These are phyloP conservation scores for Phialocephala subalpina DNA, from an alignment of 2,329 filamentous ascomycete genomes.

Conservation along the genomic window DNA sequence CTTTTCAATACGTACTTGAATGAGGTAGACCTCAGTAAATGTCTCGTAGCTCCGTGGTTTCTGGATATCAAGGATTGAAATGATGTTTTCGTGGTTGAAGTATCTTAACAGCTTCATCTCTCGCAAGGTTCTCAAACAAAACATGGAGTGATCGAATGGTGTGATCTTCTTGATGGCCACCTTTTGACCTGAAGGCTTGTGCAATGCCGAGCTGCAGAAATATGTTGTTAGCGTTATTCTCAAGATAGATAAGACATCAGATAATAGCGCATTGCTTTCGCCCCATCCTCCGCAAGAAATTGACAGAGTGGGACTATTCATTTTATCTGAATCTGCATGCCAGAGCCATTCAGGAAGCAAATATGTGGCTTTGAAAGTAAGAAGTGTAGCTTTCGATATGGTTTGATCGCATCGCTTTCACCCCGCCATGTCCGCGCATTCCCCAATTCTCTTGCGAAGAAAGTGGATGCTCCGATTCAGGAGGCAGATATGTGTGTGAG, in stretches of 20 bases:
- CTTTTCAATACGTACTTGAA: conserved; percentile 71
- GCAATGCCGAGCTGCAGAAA: conserved; percentile 81
- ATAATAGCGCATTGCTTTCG: background rate
- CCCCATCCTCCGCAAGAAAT: background rate
- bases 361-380: background rate
- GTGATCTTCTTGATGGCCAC: conserved; percentile 99
- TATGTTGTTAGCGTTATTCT: background rate
- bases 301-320: background rate
- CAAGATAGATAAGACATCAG: background rate
- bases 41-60: conserved; percentile 95
- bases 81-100: conserved; percentile 99
- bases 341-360: too few species aligned
- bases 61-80: conserved; percentile 98
- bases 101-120: conserved; percentile 99
- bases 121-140: conserved; percentile 92
- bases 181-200: conserved; percentile 98
- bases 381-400: background rate
- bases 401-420: too few species aligned
- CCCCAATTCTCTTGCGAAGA: too few species aligned
- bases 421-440: too few species aligned
- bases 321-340: too few species aligned
- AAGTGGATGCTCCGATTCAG: too few species aligned
- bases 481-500: background rate
- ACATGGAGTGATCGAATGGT: conserved; percentile 99
- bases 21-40: conserved; percentile 98